Evolutionary conservation across 306 rosid genomes (phyloP).

Genomic region (Lagenaria siceraria): DNA sequence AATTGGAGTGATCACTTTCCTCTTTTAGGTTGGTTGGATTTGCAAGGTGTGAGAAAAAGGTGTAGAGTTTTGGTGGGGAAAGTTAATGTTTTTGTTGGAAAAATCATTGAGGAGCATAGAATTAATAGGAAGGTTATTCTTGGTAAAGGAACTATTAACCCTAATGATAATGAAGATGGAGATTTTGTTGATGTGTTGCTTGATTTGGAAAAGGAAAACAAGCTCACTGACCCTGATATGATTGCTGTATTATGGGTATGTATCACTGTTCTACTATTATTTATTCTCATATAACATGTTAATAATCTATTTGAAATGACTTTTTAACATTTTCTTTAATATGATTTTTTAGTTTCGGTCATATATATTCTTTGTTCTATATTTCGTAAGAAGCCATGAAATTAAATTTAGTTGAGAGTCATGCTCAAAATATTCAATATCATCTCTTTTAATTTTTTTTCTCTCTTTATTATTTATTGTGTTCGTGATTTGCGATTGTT

Average conservation of each 20-base stretch:
- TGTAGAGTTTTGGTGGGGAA: conserved; percentile 34
- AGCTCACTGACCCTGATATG: conserved; percentile 54
- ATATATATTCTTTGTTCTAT: too few species aligned
- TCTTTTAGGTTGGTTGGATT: conserved; percentile 41
- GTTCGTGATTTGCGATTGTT: too few species aligned
- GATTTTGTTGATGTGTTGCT: conserved; percentile 82
- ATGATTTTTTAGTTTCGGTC: too few species aligned
- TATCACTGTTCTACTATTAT: background rate
- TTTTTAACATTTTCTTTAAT: too few species aligned
- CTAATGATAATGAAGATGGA: background rate
- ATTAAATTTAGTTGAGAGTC: too few species aligned
- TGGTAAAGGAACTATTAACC: background rate
- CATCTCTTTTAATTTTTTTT: too few species aligned
- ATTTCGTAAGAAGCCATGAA: too few species aligned
- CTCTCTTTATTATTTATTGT: too few species aligned
- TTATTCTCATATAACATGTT: too few species aligned
- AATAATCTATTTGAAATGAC: too few species aligned
- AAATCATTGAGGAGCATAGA: conserved; percentile 45
- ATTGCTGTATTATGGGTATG: conserved; percentile 80
- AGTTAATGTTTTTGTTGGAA: conserved; percentile 55
- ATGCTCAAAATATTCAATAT: too few species aligned
- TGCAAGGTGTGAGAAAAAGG: conserved; percentile 61
- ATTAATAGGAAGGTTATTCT: conserved; percentile 7
- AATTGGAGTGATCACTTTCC: conserved; percentile 80
- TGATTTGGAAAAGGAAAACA: conserved; percentile 44